Evolutionary conservation across 345 rosid species (phyloP).

Genomic region (Pistacia integerrima): DNA sequence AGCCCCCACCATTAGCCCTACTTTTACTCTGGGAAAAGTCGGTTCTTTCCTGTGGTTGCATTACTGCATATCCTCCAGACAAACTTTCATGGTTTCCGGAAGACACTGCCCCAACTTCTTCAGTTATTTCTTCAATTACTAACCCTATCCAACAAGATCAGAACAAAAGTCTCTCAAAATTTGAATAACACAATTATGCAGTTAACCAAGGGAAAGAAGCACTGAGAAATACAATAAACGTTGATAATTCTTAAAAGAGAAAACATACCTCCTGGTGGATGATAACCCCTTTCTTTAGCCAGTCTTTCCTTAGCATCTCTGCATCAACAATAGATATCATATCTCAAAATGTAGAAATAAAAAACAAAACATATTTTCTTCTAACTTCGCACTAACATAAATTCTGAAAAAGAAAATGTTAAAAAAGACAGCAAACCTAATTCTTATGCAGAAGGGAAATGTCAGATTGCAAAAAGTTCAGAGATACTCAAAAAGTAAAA

Average conservation of each 20-base stretch:
- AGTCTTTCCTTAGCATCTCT: conserved; percentile 64
- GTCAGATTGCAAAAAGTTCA: not conserved
- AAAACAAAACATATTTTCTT: not conserved
- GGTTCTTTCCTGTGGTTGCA: conserved; percentile 32
- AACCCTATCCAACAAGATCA: conserved; percentile 43
- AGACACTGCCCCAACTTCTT: conserved; percentile 43
- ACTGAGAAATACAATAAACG: conserved; percentile 8
- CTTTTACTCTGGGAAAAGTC: conserved; percentile 21
- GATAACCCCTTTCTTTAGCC: conserved; percentile 53
- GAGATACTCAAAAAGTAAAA: not conserved
- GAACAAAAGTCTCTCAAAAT: not conserved
- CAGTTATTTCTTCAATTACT: conserved; percentile 78
- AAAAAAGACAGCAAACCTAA: not conserved
- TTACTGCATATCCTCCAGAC: conserved; percentile 29
- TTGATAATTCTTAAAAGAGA: conserved; percentile 9
- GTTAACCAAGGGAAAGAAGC: not conserved
- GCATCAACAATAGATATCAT: conserved; percentile 22
- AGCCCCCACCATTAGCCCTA: conserved; percentile 20
- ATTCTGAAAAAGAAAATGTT: not conserved
- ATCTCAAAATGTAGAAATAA: conserved; percentile 6
- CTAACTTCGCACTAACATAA: not conserved
- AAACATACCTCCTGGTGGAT: conserved; percentile 49
- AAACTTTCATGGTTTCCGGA: conserved; percentile 37
- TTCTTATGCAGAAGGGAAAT: not conserved
- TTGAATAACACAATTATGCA: conserved; percentile 4